A percentile compares a stretch with the other conserved stretches of the same genome.
phyloP scores from a whole-genome alignment of 2,329 filamentous ascomycete species.

The Curvularia sp. region DNA sequence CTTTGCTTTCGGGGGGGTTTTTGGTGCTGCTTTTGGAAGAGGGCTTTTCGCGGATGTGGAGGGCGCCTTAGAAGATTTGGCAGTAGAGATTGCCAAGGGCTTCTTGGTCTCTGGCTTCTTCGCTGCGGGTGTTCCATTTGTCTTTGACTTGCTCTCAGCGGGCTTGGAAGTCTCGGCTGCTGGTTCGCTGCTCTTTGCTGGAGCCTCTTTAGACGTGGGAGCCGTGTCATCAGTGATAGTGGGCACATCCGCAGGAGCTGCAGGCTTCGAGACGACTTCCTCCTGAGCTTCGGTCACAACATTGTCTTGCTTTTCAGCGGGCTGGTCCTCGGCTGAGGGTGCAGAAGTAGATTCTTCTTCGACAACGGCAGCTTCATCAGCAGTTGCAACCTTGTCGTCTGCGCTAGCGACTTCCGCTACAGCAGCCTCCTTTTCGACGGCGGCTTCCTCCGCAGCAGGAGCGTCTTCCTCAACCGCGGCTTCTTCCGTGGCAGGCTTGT shows the following conservation, averaged over 20 bases:
- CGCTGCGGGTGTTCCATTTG: constrained; percentile 19
- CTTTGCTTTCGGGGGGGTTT: constrained; percentile 42
- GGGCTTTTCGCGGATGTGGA: constrained; percentile 40
- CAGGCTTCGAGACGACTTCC: constrained; percentile 41
- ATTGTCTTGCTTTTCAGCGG: constrained; percentile 54
- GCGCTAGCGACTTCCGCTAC: constrained; percentile 27
- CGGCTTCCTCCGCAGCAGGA: constrained; percentile 1
- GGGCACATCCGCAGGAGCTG: constrained; percentile 44
- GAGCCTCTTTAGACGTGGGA: constrained; percentile 33
- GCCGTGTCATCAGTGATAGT: constrained; percentile 51
- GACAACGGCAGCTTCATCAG: constrained; percentile 5
- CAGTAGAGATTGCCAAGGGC: constrained; percentile 44
- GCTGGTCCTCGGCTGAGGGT: neutral
- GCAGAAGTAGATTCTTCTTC: neutral
- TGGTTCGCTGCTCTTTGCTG: neutral
- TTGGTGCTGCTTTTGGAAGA: constrained; percentile 39
- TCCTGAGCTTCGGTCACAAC: constrained; percentile 34
- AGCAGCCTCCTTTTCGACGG: constrained; percentile 1
- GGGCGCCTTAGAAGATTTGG: constrained; percentile 36
- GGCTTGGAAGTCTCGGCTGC: constrained; percentile 7
- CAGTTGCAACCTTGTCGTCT: neutral
- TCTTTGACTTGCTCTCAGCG: constrained; percentile 23
- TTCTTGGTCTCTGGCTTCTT: constrained; percentile 38
- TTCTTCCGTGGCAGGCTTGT: constrained; percentile 19
- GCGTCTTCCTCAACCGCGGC: constrained; percentile 35